Percentiles rank a stretch among this genome's conserved stretches.
Evolutionary conservation across 1,284 basidiomycete species (phyloP).

Genomic region (Malassezia brasiliensis): DNA sequence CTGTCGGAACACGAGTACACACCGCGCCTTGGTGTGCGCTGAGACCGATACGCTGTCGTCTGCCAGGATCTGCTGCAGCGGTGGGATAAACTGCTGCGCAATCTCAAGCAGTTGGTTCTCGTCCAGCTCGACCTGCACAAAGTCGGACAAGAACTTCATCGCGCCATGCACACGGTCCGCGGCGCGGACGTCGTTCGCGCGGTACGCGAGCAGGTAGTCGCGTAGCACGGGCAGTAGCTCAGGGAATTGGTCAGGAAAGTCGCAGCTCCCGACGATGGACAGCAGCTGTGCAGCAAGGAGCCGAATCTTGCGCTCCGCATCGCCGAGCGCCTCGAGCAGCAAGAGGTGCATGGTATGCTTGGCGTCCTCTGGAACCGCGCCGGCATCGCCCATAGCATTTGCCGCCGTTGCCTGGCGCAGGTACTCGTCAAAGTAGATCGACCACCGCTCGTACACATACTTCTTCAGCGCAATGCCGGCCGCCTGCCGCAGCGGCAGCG

Average conservation of each 20-base stretch:
- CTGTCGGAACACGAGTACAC: slow-evolving; percentile 79
- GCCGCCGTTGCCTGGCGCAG: neutral
- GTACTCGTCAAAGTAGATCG: slow-evolving; percentile 32
- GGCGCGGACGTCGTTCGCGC: slow-evolving; percentile 2
- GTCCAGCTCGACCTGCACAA: slow-evolving; percentile 42
- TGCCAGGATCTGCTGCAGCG: slow-evolving; percentile 28
- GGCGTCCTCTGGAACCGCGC: slow-evolving; percentile 20
- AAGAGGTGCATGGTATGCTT: slow-evolving; percentile 29
- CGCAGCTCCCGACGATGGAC: slow-evolving; percentile 31
- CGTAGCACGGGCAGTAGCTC: slow-evolving; percentile 33
- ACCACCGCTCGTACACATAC: slow-evolving; percentile 40
- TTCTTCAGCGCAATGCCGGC: slow-evolving; percentile 35
- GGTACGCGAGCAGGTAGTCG: slow-evolving; percentile 21
- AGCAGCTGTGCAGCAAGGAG: slow-evolving; percentile 34
- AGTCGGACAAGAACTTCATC: slow-evolving; percentile 37
- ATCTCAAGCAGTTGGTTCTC: slow-evolving; percentile 40
- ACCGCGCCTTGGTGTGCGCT: slow-evolving; percentile 57
- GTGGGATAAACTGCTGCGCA: slow-evolving; percentile 34
- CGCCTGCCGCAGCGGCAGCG: slow-evolving; percentile 27
- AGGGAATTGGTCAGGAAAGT: slow-evolving; percentile 44
- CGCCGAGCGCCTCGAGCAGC: slow-evolving; percentile 29
- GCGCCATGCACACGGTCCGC: slow-evolving; percentile 30
- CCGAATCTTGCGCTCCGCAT: slow-evolving; percentile 31
- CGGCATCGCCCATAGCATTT: slow-evolving; percentile 16
- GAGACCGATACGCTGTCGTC: slow-evolving; percentile 20